phyloP scores from a whole-genome alignment of 495 filamentous ascomycete genomes.

The Clohesyomyces aquaticus region DNA sequence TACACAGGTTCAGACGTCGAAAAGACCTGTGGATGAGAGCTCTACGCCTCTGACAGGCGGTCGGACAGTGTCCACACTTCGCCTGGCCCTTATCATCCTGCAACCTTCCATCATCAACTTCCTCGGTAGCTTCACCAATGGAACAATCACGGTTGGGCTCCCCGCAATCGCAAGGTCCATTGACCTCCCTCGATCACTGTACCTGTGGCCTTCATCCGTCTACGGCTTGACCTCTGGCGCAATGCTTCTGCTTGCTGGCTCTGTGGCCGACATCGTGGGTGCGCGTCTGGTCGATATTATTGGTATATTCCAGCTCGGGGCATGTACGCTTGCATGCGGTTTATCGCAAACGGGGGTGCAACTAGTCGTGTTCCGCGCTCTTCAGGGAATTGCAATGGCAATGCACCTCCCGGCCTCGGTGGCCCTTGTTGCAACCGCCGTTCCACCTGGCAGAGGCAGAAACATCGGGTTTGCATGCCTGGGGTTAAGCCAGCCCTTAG shows the following conservation, averaged over 20 bases:
- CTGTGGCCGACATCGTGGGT: constrained; percentile 58
- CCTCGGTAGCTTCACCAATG: constrained; percentile 23
- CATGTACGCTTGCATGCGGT: constrained; percentile 55
- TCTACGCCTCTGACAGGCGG: not conserved
- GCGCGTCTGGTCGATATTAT: constrained; percentile 51
- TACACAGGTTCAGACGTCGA: not conserved
- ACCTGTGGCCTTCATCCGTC: constrained; percentile 39
- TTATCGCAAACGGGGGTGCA: constrained; percentile 53
- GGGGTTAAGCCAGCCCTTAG: constrained; percentile 56
- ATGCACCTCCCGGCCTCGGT: constrained; percentile 58
- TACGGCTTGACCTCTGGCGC: constrained; percentile 50
- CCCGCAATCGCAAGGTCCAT: constrained; percentile 21
- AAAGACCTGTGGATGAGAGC: not conserved
- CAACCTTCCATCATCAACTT: constrained; percentile 29
- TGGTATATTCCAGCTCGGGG: constrained; percentile 51
- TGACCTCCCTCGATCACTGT: constrained; percentile 15
- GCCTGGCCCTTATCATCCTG: constrained; percentile 12
- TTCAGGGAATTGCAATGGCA: constrained; percentile 55
- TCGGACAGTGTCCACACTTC: constrained; percentile 3
- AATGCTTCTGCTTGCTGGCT: constrained; percentile 55
- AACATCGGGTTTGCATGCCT: constrained; percentile 59
- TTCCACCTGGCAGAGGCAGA: constrained; percentile 51
- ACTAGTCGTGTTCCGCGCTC: constrained; percentile 56
- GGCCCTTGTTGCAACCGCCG: constrained; percentile 52
- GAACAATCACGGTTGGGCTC: constrained; percentile 26